Base-by-base conservation (phyloP, 306 rosid genomes). In the Heteromeles arbutifolia region DNA sequence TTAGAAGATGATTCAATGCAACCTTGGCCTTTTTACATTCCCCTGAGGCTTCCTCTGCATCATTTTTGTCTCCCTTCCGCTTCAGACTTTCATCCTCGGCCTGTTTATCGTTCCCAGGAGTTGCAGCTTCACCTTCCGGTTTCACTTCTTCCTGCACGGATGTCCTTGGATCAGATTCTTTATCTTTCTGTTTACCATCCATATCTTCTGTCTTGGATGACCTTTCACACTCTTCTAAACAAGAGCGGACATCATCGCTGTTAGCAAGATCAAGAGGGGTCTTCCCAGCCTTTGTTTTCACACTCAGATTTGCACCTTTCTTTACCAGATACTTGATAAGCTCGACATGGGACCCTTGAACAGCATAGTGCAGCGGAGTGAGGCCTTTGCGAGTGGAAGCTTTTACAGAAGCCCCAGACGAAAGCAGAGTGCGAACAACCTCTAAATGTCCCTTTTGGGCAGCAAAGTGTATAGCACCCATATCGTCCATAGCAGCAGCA, bases 401-500 rank as follows among this genome's bases (percentile, higher is more conserved):
- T 86, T 90, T 92, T 66, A 84, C 50, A 25, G 88, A 88, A 53
- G 88, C 97, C 34, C 98, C 98, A 0, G 84, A 78, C 1, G 90
- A 82, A 73, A 92, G 24, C 43, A 94, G 85, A 57, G 81, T 83
- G 13, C 84, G 85, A 31, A 90, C 91, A 44, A 82, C 87, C 70
- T 89, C 90, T 44, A 94, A 82, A 82, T 94, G 98, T 57, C 98
- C 98, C 85, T 94, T 94, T 53, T 94, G 97, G 2, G 90, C 85
- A 48, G 97, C 98, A 70, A 94, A 94, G 85, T 94, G 98, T 65
- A 94, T 79, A 15, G 98, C 98, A 1, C 89, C 91, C 98, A 94
- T 94, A 84, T 94, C 97, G 69, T 94, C 98, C 97, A 94, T 89
- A 72, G 98, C 98, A 63, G 93, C 88, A 53, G 96, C 97, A 71